Conservation (phyloP, 2,329 filamentous ascomycete species). For the Pseudogymnoascus sp. region DNA sequence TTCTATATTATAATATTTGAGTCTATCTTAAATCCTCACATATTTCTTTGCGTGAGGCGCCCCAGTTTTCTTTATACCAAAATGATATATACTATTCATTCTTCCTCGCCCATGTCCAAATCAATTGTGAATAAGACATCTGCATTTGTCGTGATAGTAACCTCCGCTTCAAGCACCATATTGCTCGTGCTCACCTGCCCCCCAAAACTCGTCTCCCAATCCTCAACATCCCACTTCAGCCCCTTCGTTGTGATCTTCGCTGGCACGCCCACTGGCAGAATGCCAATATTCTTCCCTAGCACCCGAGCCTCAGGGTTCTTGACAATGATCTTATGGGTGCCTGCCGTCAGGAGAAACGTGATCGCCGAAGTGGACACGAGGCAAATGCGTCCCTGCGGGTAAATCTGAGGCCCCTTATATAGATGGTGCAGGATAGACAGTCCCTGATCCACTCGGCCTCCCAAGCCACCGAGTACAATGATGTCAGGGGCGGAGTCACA, state of each 20-base stretch:
- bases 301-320: constrained; percentile 25
- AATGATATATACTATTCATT: background rate
- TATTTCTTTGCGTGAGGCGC: background rate
- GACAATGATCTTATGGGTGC: constrained; percentile 59
- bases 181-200: constrained; percentile 73
- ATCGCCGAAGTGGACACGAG: constrained; percentile 74
- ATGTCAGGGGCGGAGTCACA: constrained; percentile 44
- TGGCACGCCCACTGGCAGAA: constrained; percentile 74
- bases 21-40: background rate
- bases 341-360: constrained; percentile 68
- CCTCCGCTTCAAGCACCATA: constrained; percentile 52
- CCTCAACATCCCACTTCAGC: constrained; percentile 80
- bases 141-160: constrained; percentile 53
- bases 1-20: background rate
- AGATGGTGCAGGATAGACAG: constrained; percentile 84
- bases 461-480: constrained; percentile 75
- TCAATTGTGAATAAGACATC: constrained; percentile 71
- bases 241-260: constrained; percentile 71
- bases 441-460: constrained; percentile 86
- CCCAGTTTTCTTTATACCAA: background rate
- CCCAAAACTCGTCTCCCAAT: constrained; percentile 73
- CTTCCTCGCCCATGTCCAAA: constrained; percentile 3
- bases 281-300: constrained; percentile 74
- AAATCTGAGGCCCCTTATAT: constrained; percentile 41
- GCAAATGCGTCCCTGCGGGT: constrained; percentile 54